A percentile compares a stretch with the other conserved stretches of the same genome.
Evolutionary conservation across 495 filamentous ascomycete genomes (phyloP).

Genomic region (Lindgomyces ingoldianus): DNA sequence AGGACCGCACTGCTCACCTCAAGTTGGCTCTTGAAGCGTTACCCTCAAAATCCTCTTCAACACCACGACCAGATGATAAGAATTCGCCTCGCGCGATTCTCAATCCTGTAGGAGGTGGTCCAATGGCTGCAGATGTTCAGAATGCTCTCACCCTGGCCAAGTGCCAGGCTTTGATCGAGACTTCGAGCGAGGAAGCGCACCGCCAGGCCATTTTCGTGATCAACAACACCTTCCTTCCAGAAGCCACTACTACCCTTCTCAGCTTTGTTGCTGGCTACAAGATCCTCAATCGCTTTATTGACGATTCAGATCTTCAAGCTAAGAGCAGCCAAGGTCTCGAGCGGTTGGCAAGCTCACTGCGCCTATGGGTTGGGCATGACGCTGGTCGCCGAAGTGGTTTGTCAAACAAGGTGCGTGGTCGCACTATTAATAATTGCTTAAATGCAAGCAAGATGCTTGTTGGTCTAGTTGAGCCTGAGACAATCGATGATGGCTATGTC

Average conservation of each 20-base stretch:
- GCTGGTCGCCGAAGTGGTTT: slow-evolving; percentile 38
- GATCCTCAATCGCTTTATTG: slow-evolving; percentile 56
- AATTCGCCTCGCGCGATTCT: slow-evolving; percentile 16
- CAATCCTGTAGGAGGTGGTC: slow-evolving; percentile 39
- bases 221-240: slow-evolving; percentile 34
- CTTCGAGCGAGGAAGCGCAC: slow-evolving; percentile 37
- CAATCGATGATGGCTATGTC: slow-evolving; percentile 39
- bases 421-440: slow-evolving; percentile 21
- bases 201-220: slow-evolving; percentile 31
- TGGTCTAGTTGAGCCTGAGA: slow-evolving; percentile 23
- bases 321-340: slow-evolving; percentile 38
- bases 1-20: slow-evolving; percentile 58
- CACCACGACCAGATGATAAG: neutral
- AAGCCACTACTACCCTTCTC: slow-evolving; percentile 63
- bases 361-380: slow-evolving; percentile 44
- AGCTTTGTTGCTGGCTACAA: slow-evolving; percentile 75
- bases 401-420: slow-evolving; percentile 19
- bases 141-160: slow-evolving; percentile 79
- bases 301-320: slow-evolving; percentile 2
- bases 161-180: slow-evolving; percentile 69
- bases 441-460: slow-evolving; percentile 35
- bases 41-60: slow-evolving; percentile 50
- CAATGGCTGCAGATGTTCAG: slow-evolving; percentile 62
- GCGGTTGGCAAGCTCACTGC: slow-evolving; percentile 37
- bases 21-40: slow-evolving; percentile 55